Percentiles rank a stretch among this genome's conserved stretches.
Evolutionary conservation across 495 filamentous ascomycete genomes (phyloP).

Genomic region (Hypoxylon perforatum): DNA sequence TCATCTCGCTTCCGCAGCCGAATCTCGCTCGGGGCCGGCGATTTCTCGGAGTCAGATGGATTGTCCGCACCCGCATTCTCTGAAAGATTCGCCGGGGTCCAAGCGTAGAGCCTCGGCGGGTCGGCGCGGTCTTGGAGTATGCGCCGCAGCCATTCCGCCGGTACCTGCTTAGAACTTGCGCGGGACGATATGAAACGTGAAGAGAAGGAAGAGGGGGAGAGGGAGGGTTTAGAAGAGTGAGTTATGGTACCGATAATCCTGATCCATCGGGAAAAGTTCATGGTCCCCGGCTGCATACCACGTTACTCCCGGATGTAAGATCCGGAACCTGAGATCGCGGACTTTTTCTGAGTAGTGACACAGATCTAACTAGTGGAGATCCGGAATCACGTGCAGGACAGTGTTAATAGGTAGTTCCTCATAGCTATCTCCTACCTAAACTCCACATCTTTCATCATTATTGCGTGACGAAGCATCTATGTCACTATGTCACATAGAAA

Average conservation of each 20-base stretch:
- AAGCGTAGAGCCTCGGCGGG: slow-evolving; percentile 48
- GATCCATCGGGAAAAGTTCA: slow-evolving; percentile 16
- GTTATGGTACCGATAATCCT: slow-evolving; percentile 2
- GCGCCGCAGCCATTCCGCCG: slow-evolving; percentile 36
- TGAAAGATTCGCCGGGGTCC: slow-evolving; percentile 43
- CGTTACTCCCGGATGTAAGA: no score
- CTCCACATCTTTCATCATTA: neutral
- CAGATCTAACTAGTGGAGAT: no score
- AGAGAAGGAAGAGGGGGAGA: no score
- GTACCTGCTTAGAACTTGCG: slow-evolving; percentile 4
- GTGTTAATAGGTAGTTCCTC: no score
- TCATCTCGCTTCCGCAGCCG: neutral
- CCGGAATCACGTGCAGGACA: no score
- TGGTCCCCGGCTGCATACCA: neutral
- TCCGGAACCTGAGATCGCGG: no score
- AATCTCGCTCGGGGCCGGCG: neutral
- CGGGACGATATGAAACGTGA: slow-evolving; percentile 4
- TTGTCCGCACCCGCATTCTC: no score
- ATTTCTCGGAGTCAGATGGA: neutral
- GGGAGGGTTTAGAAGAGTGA: neutral
- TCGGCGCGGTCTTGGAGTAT: slow-evolving; percentile 29
- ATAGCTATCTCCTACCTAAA: no score
- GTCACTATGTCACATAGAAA: neutral
- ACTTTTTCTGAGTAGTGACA: no score
- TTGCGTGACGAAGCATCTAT: neutral